Percentiles rank a stretch among this genome's conserved stretches.
Evolutionary conservation across 768 basidiomycete species (phyloP).

Genomic region (Pleurotus sapidus): DNA sequence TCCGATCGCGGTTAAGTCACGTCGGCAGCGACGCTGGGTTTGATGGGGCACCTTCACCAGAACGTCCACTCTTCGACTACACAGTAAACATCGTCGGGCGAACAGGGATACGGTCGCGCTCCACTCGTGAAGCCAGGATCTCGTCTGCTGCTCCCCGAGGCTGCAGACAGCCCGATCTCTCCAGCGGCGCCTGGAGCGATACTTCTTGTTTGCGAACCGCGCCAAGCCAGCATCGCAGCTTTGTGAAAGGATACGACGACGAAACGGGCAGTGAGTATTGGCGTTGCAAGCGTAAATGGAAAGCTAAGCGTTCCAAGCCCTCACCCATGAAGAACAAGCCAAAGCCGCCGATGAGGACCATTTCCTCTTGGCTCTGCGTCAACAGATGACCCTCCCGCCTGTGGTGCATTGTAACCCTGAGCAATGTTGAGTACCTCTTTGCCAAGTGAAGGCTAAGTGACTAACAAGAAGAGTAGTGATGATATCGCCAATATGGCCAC

Average conservation of each 20-base stretch:
- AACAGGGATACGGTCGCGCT: constrained; percentile 51
- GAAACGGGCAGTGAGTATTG: constrained; percentile 2
- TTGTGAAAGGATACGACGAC: constrained; percentile 2
- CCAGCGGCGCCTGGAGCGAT: constrained; percentile 19
- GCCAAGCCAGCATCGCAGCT: constrained; percentile 45
- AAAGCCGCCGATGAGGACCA: constrained; percentile 66
- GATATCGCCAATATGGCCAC: constrained; percentile 67
- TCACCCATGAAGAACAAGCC: constrained; percentile 78
- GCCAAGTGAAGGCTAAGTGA: constrained; percentile 9
- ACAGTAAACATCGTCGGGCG: constrained; percentile 60
- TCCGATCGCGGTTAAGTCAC: too few relatives aligned
- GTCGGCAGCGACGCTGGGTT: too few relatives aligned
- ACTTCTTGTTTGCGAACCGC: constrained; percentile 29
- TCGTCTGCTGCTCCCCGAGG: constrained; percentile 1
- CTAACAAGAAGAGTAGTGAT: constrained; percentile 66
- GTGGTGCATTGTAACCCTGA: constrained; percentile 68
- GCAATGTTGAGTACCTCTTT: not conserved
- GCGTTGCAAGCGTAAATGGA: not conserved
- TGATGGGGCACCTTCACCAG: constrained; percentile 20
- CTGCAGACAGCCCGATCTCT: constrained; percentile 4
- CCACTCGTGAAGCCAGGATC: constrained; percentile 16
- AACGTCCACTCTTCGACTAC: constrained; percentile 70
- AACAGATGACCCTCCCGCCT: constrained; percentile 56
- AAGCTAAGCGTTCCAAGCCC: constrained; percentile 17
- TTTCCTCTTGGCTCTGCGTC: constrained; percentile 71